Evolutionary conservation across 2,329 filamentous ascomycete genomes (phyloP).

Genomic region (Lojkania enalia): DNA sequence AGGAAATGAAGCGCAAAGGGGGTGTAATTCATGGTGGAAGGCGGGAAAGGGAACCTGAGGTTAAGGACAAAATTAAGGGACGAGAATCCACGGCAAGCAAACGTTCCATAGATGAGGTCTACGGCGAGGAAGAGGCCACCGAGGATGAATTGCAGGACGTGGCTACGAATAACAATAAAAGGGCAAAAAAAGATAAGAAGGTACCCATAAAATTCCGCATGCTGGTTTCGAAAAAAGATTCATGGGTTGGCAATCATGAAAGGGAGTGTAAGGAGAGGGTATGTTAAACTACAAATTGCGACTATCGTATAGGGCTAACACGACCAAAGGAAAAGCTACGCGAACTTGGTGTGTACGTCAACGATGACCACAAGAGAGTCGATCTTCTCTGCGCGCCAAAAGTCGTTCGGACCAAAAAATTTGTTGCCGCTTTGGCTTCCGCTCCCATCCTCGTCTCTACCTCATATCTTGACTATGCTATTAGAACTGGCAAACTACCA

Average conservation of each 20-base stretch:
- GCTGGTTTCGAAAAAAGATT: conserved; percentile 79
- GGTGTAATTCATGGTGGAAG: conserved; percentile 62
- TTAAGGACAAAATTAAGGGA: conserved; percentile 29
- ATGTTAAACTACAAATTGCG: conserved; percentile 45
- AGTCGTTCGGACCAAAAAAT: conserved; percentile 89
- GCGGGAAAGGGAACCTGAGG: conserved; percentile 45
- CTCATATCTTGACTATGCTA: conserved; percentile 75
- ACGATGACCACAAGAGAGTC: conserved; percentile 73
- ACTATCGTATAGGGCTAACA: conserved; percentile 4
- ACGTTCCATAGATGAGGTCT: conserved; percentile 51
- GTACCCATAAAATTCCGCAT: conserved; percentile 73
- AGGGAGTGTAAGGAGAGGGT: conserved; percentile 83
- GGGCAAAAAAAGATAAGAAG: conserved; percentile 51
- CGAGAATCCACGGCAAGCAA: conserved; percentile 49
- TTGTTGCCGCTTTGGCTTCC: conserved; percentile 81
- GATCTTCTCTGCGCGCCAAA: conserved; percentile 86
- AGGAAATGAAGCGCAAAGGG: conserved; percentile 82
- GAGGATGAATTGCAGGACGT: conserved; percentile 54
- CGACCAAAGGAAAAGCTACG: conserved; percentile 72
- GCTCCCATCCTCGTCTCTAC: conserved; percentile 78
- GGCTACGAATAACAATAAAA: conserved; percentile 66
- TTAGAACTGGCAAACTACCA: conserved; percentile 69
- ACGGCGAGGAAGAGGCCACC: conserved; percentile 40
- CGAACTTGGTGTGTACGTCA: conserved; percentile 78
- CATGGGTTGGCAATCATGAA: conserved; percentile 74